Evolutionary conservation across 768 basidiomycete genomes (phyloP).

Genomic region (Calocera viscosa): DNA sequence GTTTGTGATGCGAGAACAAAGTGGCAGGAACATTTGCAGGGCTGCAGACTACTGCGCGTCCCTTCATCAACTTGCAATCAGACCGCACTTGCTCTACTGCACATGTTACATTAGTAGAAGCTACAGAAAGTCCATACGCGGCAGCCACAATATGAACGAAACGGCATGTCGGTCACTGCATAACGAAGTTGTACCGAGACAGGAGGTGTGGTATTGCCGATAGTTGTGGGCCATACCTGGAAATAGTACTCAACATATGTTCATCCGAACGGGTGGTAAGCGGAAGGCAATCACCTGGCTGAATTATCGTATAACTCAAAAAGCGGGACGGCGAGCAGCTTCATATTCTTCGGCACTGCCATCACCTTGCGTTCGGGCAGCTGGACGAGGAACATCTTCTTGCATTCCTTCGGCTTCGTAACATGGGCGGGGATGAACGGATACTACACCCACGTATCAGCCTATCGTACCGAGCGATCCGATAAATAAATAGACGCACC

Average conservation of each 20-base stretch:
- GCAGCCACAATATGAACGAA: no score
- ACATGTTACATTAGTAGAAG: not conserved
- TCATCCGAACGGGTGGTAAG: not conserved
- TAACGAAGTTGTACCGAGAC: conserved; percentile 66
- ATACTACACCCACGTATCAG: conserved; percentile 36
- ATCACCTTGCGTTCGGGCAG: conserved; percentile 92
- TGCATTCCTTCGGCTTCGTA: conserved; percentile 95
- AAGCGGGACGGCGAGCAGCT: conserved; percentile 87
- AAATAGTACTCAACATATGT: not conserved
- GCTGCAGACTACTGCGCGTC: no score
- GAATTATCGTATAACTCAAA: conserved; percentile 98
- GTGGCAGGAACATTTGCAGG: no score
- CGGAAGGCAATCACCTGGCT: conserved; percentile 44
- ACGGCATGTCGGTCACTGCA: conserved; percentile 36
- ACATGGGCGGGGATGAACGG: conserved; percentile 92
- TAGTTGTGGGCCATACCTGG: conserved; percentile 79
- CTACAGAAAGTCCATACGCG: not conserved
- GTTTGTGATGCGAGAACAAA: no score
- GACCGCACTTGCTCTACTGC: not conserved
- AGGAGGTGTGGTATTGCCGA: conserved; percentile 87
- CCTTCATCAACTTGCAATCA: no score
- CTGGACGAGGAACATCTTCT: conserved; percentile 87
- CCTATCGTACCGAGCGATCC: conserved; percentile 8
- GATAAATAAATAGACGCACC: conserved; percentile 39
- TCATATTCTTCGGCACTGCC: conserved; percentile 98